Evolutionary conservation across 306 rosid species (phyloP).

Genomic region (Castanea sativa): DNA sequence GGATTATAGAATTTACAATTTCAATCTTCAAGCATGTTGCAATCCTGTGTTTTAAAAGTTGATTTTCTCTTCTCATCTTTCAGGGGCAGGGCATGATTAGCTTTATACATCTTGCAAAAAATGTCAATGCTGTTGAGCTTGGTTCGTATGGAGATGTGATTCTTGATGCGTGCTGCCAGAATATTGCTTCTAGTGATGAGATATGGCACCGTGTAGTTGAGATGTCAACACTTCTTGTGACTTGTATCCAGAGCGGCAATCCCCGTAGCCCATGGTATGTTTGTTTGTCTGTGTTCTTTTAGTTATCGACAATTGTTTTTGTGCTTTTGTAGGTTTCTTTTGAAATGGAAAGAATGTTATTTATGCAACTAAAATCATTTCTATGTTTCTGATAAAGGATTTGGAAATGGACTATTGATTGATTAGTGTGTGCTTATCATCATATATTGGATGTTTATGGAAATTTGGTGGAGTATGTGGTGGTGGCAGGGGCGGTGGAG

Average conservation of each 20-base stretch:
- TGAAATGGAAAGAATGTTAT: conserved; percentile 21
- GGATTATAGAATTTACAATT: too few species aligned
- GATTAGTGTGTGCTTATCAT: not conserved
- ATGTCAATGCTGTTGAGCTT: conserved; percentile 61
- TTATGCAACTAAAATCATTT: conserved; percentile 14
- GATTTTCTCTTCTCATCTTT: conserved; percentile 8
- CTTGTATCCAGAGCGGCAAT: conserved; percentile 62
- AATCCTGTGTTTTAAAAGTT: too few species aligned
- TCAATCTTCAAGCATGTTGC: too few species aligned
- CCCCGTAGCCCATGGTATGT: conserved; percentile 87
- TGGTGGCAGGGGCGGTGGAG: not conserved
- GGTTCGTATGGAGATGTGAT: conserved; percentile 70
- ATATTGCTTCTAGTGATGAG: conserved; percentile 72
- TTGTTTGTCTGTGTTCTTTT: conserved; percentile 16
- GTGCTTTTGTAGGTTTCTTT: conserved; percentile 13
- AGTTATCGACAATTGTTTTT: not conserved
- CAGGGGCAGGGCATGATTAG: conserved; percentile 88
- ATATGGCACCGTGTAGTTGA: conserved; percentile 80
- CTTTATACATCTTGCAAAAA: conserved; percentile 59
- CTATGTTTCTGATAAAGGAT: not conserved
- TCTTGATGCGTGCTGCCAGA: conserved; percentile 98
- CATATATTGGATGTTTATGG: not conserved
- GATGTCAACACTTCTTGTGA: conserved; percentile 67
- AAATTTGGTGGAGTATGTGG: too few species aligned
- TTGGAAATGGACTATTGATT: not conserved